Evolutionary conservation across 148 eudicot species (phyloP), one percentile per base, ranked within the genome.

Genomic region (Vaccinium darrowii): DNA sequence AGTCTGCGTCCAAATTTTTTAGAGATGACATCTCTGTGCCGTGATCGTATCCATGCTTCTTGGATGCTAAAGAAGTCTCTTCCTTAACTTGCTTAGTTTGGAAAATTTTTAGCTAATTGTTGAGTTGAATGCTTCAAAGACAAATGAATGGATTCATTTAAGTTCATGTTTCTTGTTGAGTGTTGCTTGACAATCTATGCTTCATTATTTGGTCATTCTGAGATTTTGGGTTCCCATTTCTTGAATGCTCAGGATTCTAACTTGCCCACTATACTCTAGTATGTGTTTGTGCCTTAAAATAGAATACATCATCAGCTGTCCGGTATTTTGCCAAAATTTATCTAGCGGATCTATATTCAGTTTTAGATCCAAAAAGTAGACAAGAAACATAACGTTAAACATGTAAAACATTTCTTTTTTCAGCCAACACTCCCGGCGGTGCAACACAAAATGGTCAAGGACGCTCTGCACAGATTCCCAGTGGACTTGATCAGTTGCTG

Each of bases 401-500:
- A 15, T 69, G 19, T 65, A 52, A 14, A 52, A 51, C n/a, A 1
- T 16, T 78, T 58, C n/a, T 23, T 76, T 57, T 84, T 86, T 63
- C 83, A 86, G 90, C 83, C 80, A 81, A 54, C 78, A 19, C 33
- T 30, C 63, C 78, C n/a, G 78, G 83, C 50, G 78, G 86, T 80
- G 85, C 75, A 52, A 47, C 30, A 33, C 81, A 82, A 39, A 80
- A 83, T 77, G 86, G 80, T 79, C 82, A 84, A 62, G 87, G 80
- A 33, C 78, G 62, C 79, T 33, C 88, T 53, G 56, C 86, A 9
- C 88, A 84, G 76, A 56, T 88, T 72, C 84, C 67, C 9, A 81
- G 90, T 14, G 83, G 90, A 60, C 75, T 90, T 43, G 87, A 88
- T 86, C 91, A 91, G 75, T 74, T 90, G 63, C 86, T 91, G 21